Base-by-base conservation (phyloP, 2,329 filamentous ascomycete species). In the Colletotrichum melonis region DNA sequence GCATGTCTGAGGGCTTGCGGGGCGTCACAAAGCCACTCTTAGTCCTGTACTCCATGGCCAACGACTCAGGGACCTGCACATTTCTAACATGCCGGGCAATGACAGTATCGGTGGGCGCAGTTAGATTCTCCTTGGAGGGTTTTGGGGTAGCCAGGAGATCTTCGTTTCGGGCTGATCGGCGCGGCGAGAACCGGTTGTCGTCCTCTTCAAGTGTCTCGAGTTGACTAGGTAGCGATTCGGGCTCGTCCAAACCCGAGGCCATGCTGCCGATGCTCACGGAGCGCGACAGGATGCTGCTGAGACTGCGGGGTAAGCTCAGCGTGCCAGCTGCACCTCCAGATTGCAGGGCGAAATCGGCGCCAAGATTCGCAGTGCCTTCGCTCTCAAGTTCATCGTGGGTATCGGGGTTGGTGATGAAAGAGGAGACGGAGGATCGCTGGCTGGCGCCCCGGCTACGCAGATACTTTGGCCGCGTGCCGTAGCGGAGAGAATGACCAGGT, bases 261-360 rank as follows among this genome's bases (percentile, higher is more conserved):
- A 98, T 95, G 81, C 96, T 98, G 26, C 95, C 95, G 72, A 98
- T 88, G 83, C 95, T 98, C 74, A 95, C 92, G 12, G 95, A 90
- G 28, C 96, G 89, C 24, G 92, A 92, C 67, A 97, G 86, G 2
- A 85, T 84, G 73, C 89, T 87, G 80, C 88, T 90, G 28, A 85
- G 80, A 68, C 83, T 86, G 49, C 87, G 86, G 30, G 87, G 85
- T 76, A 86, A 82, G 9, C 86, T 88, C 73, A 84, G 79, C 1
- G 86, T 85, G 1, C 94, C 91, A 5, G 90, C 86, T 14, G 94
- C 93, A 30, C 95, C 94, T 22, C 94, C 95, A 2, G 94, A 94
- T 78, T 97, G 94, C 46, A 97, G 85, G 28, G 94, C 93, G 82
- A 93, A 97, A 81, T 98, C 95, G 9, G 91, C 91, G 7, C 93